A percentile compares a stretch with the other conserved stretches of the same genome.
Conservation (phyloP, 1,284 basidiomycete genomes). For the Cutaneotrichosporon mucoides region DNA sequence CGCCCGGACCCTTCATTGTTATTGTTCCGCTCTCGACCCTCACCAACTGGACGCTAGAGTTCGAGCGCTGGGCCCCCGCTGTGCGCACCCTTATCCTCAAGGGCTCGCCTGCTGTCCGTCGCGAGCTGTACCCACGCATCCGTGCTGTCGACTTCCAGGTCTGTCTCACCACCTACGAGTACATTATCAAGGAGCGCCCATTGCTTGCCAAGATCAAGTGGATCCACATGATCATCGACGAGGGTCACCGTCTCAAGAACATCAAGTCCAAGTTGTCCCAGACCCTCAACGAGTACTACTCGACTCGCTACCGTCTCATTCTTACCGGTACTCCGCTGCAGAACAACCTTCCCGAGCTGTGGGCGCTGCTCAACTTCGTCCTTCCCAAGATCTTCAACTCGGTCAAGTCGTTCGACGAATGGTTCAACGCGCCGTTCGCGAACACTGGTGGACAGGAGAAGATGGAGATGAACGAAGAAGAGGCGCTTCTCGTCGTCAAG, state of each 20-base stretch:
- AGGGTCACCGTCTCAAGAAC: constrained; percentile 99
- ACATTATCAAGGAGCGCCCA: constrained; percentile 96
- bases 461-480: constrained; percentile 99
- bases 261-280: constrained; percentile 91
- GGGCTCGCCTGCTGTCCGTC: constrained; percentile 67
- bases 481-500: constrained; percentile 93
- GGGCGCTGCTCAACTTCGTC: constrained; percentile 97
- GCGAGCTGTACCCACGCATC: constrained; percentile 42
- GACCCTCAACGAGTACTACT: constrained; percentile 90
- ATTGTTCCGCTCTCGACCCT: constrained; percentile 97
- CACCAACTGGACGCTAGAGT: constrained; percentile 97
- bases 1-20: constrained; percentile 92
- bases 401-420: constrained; percentile 98
- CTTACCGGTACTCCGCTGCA: constrained; percentile 97
- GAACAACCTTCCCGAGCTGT: constrained; percentile 97
- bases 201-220: constrained; percentile 89
- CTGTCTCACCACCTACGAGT: constrained; percentile 95
- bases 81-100: constrained; percentile 88
- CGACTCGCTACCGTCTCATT: constrained; percentile 89
- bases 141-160: constrained; percentile 78
- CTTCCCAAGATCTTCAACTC: constrained; percentile 99
- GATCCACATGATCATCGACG: constrained; percentile 99
- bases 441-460: constrained; percentile 90
- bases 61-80: constrained; percentile 91
- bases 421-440: constrained; percentile 99